Conservation (phyloP, 345 rosid species). For the Xanthoceras sorbifolium region DNA sequence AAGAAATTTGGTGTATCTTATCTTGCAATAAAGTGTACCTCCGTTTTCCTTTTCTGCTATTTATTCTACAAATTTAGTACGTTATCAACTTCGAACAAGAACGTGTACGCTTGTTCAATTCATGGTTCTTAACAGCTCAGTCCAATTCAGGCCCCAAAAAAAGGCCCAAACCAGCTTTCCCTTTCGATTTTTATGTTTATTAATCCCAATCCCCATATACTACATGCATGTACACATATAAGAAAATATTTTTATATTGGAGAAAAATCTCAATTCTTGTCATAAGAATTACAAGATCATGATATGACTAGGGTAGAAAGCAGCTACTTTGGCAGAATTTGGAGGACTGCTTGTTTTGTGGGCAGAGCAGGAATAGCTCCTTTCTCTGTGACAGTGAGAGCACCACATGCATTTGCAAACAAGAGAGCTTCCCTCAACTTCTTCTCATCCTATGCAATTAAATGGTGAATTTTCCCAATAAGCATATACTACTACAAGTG, state of each 20-base stretch:
- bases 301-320: no score
- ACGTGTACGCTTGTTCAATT: no score
- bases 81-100: no score
- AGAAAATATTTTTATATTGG: neutral
- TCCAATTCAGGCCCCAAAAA: no score
- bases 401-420: conserved; percentile 50
- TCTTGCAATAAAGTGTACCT: neutral
- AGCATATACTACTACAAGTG: neutral
- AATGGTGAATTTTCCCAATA: neutral
- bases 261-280: no score
- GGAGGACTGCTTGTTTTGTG: conserved; percentile 32
- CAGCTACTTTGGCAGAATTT: neutral
- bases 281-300: neutral
- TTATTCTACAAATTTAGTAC: no score
- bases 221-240: neutral
- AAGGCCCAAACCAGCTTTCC: neutral
- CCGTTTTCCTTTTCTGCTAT: neutral
- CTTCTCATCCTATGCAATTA: conserved; percentile 32
- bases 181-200: neutral
- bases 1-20: neutral
- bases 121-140: no score
- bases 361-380: conserved; percentile 56
- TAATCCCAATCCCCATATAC: neutral
- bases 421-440: conserved; percentile 39
- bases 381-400: conserved; percentile 34